These are phyloP conservation scores for Acrocalymma vagum DNA, from an alignment of 2,329 filamentous ascomycete genomes.

Conservation along the genomic window DNA sequence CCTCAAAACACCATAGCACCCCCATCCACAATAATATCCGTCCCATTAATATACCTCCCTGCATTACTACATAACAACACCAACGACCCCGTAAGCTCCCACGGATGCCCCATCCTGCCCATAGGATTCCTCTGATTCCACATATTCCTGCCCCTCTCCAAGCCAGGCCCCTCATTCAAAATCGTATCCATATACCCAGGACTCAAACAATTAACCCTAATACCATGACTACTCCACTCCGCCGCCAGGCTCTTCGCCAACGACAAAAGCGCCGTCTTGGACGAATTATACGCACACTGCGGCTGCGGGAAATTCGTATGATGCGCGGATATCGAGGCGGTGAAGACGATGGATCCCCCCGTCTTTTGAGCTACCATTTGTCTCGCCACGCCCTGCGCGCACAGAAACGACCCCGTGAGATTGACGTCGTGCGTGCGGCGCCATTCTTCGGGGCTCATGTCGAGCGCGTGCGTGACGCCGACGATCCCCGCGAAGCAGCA, in stretches of 20 bases:
- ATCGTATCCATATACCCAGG: conserved; percentile 83
- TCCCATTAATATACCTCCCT: conserved; percentile 60
- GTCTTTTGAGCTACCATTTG: conserved; percentile 49
- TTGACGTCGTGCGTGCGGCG: conserved; percentile 74
- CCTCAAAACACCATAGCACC: conserved; percentile 5
- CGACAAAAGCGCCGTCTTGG: conserved; percentile 72
- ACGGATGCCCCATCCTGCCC: conserved; percentile 70
- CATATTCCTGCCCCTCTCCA: conserved; percentile 61
- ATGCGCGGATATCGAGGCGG: conserved; percentile 74
- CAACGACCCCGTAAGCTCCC: conserved; percentile 70
- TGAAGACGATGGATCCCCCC: conserved; percentile 71
- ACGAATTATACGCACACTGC: conserved; percentile 75
- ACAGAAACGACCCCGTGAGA: conserved; percentile 74
- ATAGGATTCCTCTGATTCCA: conserved; percentile 70
- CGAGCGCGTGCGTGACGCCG: conserved; percentile 66
- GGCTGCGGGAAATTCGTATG: conserved; percentile 76
- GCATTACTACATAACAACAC: conserved; percentile 68
- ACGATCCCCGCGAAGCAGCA: conserved; percentile 76
- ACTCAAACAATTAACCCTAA: conserved; percentile 74
- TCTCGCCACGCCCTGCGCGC: conserved; percentile 69
- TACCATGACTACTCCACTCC: conserved; percentile 76
- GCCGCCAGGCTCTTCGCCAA: conserved; percentile 72
- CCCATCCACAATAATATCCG: conserved; percentile 9
- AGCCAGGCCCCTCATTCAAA: conserved; percentile 70
- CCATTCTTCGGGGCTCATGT: conserved; percentile 68